Conservation (phyloP, 2,329 filamentous ascomycete genomes). For the Calonectria hongkongensis region DNA sequence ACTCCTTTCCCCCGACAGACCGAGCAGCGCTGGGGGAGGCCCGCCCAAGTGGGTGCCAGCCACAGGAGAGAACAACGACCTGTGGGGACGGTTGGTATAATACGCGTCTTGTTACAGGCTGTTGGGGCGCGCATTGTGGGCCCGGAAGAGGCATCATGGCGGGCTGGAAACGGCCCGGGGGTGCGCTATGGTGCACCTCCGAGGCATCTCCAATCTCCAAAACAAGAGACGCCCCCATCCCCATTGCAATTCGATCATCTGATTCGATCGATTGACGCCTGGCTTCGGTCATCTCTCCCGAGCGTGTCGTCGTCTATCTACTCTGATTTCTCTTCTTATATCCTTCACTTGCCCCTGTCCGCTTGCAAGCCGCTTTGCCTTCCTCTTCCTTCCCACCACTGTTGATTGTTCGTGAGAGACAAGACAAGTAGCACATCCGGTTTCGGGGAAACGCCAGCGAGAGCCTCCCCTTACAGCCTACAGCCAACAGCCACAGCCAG, state of each 20-base stretch:
- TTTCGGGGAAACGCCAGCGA: conserved; percentile 50
- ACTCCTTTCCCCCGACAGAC: conserved; percentile 52
- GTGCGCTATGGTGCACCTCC: conserved; percentile 10
- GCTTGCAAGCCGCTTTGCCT: not conserved
- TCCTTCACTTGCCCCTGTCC: conserved; percentile 6
- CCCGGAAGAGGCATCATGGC: conserved; percentile 13
- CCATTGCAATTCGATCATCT: conserved; percentile 3
- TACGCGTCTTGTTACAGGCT: conserved; percentile 50
- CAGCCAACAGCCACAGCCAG: not conserved
- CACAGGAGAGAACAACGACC: conserved; percentile 17
- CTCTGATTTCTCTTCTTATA: not conserved
- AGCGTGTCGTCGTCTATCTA: conserved; percentile 5
- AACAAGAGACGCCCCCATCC: conserved; percentile 2
- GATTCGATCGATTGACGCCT: conserved; percentile 1
- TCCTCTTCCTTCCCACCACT: not conserved
- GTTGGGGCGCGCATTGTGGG: conserved; percentile 38
- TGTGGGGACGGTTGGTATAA: conserved; percentile 42
- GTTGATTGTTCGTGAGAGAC: not conserved
- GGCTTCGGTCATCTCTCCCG: conserved; percentile 17
- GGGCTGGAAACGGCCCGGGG: conserved; percentile 10
- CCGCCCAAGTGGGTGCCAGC: conserved; percentile 27
- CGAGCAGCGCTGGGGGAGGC: conserved; percentile 41
- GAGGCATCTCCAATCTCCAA: conserved; percentile 40
- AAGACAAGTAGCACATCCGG: conserved; percentile 32
- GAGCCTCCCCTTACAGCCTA: not conserved